Percentiles rank a stretch among this genome's conserved stretches.
phyloP scores from a whole-genome alignment of 768 basidiomycete species.

The Serendipita sp. region DNA sequence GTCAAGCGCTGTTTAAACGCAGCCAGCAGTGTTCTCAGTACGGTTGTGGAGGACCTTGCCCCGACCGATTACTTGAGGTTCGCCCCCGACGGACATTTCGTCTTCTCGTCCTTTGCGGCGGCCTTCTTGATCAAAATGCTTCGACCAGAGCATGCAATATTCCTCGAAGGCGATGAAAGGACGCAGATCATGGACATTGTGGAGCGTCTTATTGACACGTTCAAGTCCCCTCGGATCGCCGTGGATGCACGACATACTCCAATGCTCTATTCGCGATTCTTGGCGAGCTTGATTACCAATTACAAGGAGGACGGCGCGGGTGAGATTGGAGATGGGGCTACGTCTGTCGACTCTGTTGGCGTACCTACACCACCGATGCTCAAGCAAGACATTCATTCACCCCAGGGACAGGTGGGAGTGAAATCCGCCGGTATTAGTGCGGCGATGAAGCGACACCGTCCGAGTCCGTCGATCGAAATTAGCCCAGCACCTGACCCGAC shows the following conservation, averaged over 20 bases:
- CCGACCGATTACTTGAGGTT: slow-evolving; percentile 65
- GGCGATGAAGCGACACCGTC: background rate
- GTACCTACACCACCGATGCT: background rate
- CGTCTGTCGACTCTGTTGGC: background rate
- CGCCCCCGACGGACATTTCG: slow-evolving; percentile 52
- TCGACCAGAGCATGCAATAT: slow-evolving; percentile 53
- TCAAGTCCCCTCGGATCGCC: slow-evolving; percentile 55
- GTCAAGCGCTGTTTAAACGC: slow-evolving; percentile 58
- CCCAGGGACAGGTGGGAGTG: background rate
- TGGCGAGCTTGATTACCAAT: slow-evolving; percentile 51
- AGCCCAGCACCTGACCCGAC: background rate
- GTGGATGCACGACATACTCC: slow-evolving; percentile 74
- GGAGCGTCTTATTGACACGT: slow-evolving; percentile 51
- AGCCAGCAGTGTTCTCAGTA: slow-evolving; percentile 49
- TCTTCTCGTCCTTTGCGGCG: slow-evolving; percentile 67
- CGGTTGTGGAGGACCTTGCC: slow-evolving; percentile 47
- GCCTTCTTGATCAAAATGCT: slow-evolving; percentile 74
- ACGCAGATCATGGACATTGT: slow-evolving; percentile 59
- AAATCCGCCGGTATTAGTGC: background rate
- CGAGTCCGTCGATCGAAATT: slow-evolving; percentile 4
- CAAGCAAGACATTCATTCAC: background rate
- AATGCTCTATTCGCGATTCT: slow-evolving; percentile 64
- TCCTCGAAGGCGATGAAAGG: slow-evolving; percentile 48
- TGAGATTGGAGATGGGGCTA: background rate
- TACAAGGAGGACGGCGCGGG: slow-evolving; percentile 11